Evolutionary conservation across 345 rosid genomes (phyloP), one percentile per base, ranked within the genome.

Genomic region (Corchorus olitorius): DNA sequence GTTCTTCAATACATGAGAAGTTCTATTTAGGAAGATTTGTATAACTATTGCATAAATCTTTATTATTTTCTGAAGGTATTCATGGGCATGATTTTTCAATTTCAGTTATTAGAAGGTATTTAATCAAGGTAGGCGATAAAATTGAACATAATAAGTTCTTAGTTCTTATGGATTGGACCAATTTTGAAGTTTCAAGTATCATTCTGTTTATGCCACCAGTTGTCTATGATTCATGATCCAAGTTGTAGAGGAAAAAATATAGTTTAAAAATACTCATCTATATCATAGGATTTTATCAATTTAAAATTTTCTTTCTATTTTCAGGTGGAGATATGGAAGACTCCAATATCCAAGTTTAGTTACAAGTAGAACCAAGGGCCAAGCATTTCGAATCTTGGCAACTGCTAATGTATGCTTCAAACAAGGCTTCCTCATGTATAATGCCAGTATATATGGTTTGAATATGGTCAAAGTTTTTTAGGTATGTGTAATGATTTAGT

Each of bases 391-490:
- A 49, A 73, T 92, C 59, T 87, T 89, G 79, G 95, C 96, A 1
- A 88, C 81, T 79, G 85, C 96, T 67, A 89, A 94, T 84, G 97
- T 94, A 88, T 80, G 85, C 83, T 73, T 76, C 79, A 79, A 65
- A 63, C 81, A 71, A 50, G 77, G 81, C 80, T 86, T 84, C 83
- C 66, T 74, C 81, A 68, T 78, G 54, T 78, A 50, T 81, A 72
- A 50, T 82, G 70, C 71, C 67, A 53, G 35, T 87, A 22, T 46
- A 70, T 73, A 60, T 81, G 78, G 77, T 83, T 87, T 81, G 81
- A 81, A 39, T 73, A 73, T 75, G 77, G 64, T 82, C 83, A 74
- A 80, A 77, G 58, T 83, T 61, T 75, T 65, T 65, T 86, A 81
- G 87, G 84, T 82, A 81, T 81, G 83, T 77, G 50, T 60, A 74